Evolutionary conservation across 73 alveolate genomes (phyloP), one percentile per base, ranked within the genome.

Genomic region (Paramecium biaurelia): DNA sequence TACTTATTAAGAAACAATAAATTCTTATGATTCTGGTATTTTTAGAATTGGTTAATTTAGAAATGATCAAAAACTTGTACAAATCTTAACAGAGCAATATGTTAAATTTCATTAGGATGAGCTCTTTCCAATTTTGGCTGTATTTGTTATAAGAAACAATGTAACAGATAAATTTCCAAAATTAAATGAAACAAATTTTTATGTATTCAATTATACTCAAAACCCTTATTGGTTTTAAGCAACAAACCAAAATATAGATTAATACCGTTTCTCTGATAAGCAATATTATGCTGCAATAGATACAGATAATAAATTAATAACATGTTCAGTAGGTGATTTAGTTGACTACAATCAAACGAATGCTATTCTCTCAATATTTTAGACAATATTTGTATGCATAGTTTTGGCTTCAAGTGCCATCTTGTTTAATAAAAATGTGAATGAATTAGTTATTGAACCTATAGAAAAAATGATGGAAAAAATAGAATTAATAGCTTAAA

Each of bases 401-500:
- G 92, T 96, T 8, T 45, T 96, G 42, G 93, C 97, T 43, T 37
- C 93, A 10, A 93, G 94, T 21, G 92, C 96, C 15, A 86, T 93
- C 38, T 70, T 95, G 70, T 95, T 96, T 86, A 92, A 90, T 85
- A 95, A 90, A 68, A 98, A 96, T 92, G 93, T 96, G 14, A 59
- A 90, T 37, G 95, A 82, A 45, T 49, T 94, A 43, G 95, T 96
- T 23, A 84, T 96, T 9, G 98, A 93, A 23, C 99, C 99, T 15
- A 96, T 96, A 15, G 98, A 95, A 82, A 88, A 86, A 6, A 96
- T 96, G 99, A 93, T 96, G 34, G 76, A 84, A 59, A 96, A 96
- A 30, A 98, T 96, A 14, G 96, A 93, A 85, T 68, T 85, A 68
- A 96, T 96, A 12, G 94, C 99, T 28, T 82, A 92, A 63, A 96